A percentile compares a stretch with the other conserved stretches of the same genome.
Evolutionary conservation across 306 rosid species (phyloP).

Genomic region (Citrullus colocynthis): DNA sequence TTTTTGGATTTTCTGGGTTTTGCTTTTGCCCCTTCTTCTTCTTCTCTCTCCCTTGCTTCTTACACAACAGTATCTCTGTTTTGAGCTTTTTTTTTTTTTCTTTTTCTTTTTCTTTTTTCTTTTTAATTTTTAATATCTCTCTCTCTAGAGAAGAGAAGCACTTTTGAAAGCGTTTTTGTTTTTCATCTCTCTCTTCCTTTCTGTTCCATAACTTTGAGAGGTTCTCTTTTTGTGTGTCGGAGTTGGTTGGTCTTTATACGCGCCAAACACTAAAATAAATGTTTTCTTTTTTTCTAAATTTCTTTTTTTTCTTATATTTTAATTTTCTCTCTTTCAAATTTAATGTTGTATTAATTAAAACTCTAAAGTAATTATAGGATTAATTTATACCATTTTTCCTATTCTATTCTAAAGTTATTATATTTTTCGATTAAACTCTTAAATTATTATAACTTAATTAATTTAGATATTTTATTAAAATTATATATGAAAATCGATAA

Average conservation of each 20-base stretch:
- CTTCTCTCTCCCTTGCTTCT: background rate
- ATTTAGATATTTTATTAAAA: too few relatives aligned
- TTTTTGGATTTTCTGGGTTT: constrained; percentile 12
- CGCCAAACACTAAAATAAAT: constrained; percentile 9
- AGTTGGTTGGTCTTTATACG: constrained; percentile 16
- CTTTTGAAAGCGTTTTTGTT: background rate
- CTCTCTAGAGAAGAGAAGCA: constrained; percentile 12
- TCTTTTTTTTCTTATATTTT: too few relatives aligned
- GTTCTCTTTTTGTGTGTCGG: constrained; percentile 10
- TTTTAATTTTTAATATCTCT: background rate
- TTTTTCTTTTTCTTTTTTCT: constrained; percentile 21
- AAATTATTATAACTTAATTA: too few relatives aligned
- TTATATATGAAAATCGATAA: too few relatives aligned
- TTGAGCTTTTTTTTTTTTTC: constrained; percentile 21
- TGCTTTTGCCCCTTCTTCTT: background rate
- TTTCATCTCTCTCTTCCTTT: constrained; percentile 7
- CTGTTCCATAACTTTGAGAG: constrained; percentile 14
- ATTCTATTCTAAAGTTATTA: too few relatives aligned
- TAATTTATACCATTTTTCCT: too few relatives aligned
- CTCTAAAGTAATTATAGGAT: too few relatives aligned
- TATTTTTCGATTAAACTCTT: too few relatives aligned
- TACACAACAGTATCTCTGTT: constrained; percentile 21
- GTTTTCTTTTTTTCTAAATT: too few relatives aligned
- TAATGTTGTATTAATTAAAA: too few relatives aligned
- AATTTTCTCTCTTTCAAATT: too few relatives aligned